Base-by-base conservation (phyloP, 768 basidiomycete species). In the Russula abietina region DNA sequence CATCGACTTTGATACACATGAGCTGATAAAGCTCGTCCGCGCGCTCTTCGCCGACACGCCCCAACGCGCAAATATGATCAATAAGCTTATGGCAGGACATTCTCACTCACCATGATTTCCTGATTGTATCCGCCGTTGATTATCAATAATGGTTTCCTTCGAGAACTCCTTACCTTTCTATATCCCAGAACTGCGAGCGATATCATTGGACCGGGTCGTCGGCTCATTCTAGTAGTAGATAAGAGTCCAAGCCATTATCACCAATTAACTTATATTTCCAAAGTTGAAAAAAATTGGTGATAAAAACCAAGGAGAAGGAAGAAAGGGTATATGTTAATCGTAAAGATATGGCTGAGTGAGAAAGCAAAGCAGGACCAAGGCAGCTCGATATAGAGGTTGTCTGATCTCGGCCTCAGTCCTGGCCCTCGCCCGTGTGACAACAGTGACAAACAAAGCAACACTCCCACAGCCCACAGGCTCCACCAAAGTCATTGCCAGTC, bases 1-100 rank as follows among this genome's bases (percentile, higher is more conserved):
- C 66, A 86, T 96, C 33, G 95, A 98, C 74, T 98, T 94, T 72
- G 84, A 89, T 65, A 80, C 87, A 9, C 83, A 89, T 32, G 95
- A 98, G 73, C 77, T 98, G 4, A 84, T 87, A 46, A 79, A 80
- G 66, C 80, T 98, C n/a, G 83, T 97, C 30, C 80, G 80, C 46
- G 93, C 93, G 0, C 78, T 98, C 52, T 98, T 98, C 72, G 88
- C 92, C 28, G 93, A 96, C 72, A 92, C 89, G 11, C 80, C 83
- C 41, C 74, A 93, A 72, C 82, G 95, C 75, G 83, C 90, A 57
- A 86, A 81, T 67, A 91, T 89, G 4, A 88, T 97, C 69, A 83
- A 85, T 65, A 92, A 87, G 75, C 74, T 94, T 45, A 74, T 80
- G 70, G 78, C 74, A 48, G 86, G 87, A 22, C 87, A 87, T 72